phyloP scores from a whole-genome alignment of 2,329 filamentous ascomycete genomes.

The Raffaelea albimanens region DNA sequence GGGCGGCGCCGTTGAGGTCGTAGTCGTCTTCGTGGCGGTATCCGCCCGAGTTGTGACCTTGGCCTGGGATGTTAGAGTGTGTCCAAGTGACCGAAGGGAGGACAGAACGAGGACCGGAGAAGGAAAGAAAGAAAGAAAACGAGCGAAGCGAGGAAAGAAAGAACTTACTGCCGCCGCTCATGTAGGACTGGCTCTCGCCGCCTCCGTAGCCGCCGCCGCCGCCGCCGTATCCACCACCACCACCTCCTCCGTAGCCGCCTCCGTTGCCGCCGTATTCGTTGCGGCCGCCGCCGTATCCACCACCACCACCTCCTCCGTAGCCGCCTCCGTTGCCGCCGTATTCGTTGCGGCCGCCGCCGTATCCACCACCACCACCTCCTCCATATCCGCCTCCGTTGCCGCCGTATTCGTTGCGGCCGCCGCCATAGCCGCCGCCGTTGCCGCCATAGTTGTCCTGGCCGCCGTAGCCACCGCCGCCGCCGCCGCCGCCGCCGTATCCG shows the following conservation, averaged over 20 bases:
- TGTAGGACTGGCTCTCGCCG: constrained; percentile 7
- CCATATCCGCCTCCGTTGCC: background rate
- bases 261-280: constrained; percentile 3
- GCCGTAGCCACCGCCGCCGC: background rate
- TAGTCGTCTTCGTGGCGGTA: constrained; percentile 32
- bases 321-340: constrained; percentile 4
- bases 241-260: background rate
- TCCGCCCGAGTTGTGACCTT: constrained; percentile 15
- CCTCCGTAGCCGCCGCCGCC: constrained; percentile 2
- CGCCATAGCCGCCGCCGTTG: background rate
- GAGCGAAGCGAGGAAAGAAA: no score
- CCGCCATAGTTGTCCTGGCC: background rate
- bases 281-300: background rate
- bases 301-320: background rate
- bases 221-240: constrained; percentile 1
- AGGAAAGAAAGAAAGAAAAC: no score
- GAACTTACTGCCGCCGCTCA: constrained; percentile 5
- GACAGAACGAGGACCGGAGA: no score
- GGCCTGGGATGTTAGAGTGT: no score
- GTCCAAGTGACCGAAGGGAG: no score
- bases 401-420: background rate
- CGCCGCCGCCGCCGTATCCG: background rate
- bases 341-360: background rate
- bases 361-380: background rate
- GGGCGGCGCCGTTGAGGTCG: constrained; percentile 36